A percentile compares a stretch with the other conserved stretches of the same genome.
Evolutionary conservation across 2,329 filamentous ascomycete species (phyloP).

Genomic region (Aspergillus hiratsukae): DNA sequence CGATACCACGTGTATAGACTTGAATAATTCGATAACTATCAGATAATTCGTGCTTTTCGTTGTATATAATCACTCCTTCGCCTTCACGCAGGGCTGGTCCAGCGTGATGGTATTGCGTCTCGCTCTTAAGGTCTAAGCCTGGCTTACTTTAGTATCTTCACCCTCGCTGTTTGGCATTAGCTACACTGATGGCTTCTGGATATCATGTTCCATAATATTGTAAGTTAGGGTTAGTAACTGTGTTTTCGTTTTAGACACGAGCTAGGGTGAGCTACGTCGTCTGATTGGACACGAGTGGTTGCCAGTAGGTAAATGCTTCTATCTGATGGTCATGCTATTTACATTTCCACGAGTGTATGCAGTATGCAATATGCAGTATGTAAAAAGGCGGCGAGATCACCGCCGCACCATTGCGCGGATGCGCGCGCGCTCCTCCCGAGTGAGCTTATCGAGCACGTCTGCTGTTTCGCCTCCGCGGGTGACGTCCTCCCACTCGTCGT

Average conservation of each 20-base stretch:
- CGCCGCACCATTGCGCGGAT: constrained; percentile 64
- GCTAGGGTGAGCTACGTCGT: too few relatives aligned
- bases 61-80: not conserved
- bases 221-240: too few relatives aligned
- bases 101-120: not conserved
- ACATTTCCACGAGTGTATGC: too few relatives aligned
- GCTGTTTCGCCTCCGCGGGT: constrained; percentile 43
- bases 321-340: not conserved
- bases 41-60: not conserved
- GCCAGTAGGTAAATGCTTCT: too few relatives aligned
- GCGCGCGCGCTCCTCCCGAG: constrained; percentile 66
- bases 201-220: too few relatives aligned
- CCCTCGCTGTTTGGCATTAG: too few relatives aligned
- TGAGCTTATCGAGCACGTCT: constrained; percentile 60
- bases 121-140: too few relatives aligned
- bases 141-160: too few relatives aligned
- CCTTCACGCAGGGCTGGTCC: not conserved
- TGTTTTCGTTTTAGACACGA: too few relatives aligned
- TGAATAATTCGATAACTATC: not conserved
- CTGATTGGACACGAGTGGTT: too few relatives aligned
- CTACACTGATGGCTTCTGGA: too few relatives aligned
- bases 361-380: too few relatives aligned
- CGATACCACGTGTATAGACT: not conserved
- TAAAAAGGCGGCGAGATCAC: not conserved
- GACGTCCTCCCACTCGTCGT: constrained; percentile 88